phyloP scores from a whole-genome alignment of 495 filamentous ascomycete species.

The Glonium stellatum region DNA sequence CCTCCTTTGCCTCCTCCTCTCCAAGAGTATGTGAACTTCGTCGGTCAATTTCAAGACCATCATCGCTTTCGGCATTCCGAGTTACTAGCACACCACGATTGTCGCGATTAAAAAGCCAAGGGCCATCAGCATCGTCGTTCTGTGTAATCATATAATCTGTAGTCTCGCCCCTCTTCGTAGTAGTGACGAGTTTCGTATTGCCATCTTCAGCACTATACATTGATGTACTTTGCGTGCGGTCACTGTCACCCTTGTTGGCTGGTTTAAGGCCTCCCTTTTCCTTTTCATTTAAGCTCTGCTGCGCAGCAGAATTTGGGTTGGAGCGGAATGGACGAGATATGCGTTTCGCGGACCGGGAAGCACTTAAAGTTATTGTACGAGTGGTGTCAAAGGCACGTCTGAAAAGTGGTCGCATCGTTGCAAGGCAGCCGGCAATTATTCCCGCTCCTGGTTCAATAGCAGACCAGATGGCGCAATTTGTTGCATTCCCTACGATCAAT shows the following conservation, averaged over 20 bases:
- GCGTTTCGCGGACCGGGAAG: background rate
- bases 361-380: background rate
- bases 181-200: background rate
- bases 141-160: background rate
- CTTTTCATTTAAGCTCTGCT: background rate
- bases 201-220: background rate
- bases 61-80: background rate
- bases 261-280: background rate
- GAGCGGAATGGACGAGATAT: background rate
- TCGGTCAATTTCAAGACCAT: background rate
- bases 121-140: background rate
- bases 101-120: background rate
- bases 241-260: background rate
- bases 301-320: background rate
- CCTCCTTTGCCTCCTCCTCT: background rate
- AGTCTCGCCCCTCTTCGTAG: background rate
- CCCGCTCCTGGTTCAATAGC: constrained; percentile 32
- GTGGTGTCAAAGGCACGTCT: constrained; percentile 9
- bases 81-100: background rate
- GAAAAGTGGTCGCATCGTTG: constrained; percentile 31
- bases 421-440: constrained; percentile 31
- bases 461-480: constrained; percentile 31
- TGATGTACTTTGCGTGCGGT: background rate
- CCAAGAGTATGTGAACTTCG: background rate
- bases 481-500: constrained; percentile 21